Conservation (phyloP, 2,329 filamentous ascomycete genomes). For the Thelonectria rubi region DNA sequence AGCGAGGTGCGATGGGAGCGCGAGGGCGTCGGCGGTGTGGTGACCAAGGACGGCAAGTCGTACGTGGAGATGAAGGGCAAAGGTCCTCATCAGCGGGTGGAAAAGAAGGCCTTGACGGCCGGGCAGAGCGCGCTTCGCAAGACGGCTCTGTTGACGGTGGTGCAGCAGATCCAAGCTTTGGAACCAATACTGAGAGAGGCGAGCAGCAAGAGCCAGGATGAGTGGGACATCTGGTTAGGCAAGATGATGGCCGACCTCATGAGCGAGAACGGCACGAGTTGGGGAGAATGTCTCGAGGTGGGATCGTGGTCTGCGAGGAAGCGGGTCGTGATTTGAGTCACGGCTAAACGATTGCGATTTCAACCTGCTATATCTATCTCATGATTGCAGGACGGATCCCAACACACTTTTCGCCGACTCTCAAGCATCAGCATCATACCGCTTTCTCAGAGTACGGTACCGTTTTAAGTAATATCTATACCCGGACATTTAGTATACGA, state of each 20-base stretch:
- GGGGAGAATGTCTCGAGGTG: conserved; percentile 85
- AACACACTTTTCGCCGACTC: conserved; percentile 7
- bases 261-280: conserved; percentile 78
- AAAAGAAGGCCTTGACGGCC: conserved; percentile 65
- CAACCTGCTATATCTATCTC: conserved; percentile 25
- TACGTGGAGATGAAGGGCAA: conserved; percentile 66
- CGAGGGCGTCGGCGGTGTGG: conserved; percentile 72
- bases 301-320: conserved; percentile 93
- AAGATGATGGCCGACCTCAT: conserved; percentile 88
- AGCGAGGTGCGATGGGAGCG: conserved; percentile 89
- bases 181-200: conserved; percentile 84
- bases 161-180: conserved; percentile 85
- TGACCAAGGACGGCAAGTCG: conserved; percentile 67
- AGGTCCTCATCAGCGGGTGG: conserved; percentile 51
- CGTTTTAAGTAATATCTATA: conserved; percentile 76
- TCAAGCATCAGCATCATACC: conserved; percentile 68
- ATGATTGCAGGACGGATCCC: conserved; percentile 6
- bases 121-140: conserved; percentile 78
- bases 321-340: conserved; percentile 38
- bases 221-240: conserved; percentile 90
- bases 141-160: conserved; percentile 82
- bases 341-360: conserved; percentile 11
- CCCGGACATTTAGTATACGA: conserved; percentile 38
- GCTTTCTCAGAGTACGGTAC: conserved; percentile 84
- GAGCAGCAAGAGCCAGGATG: conserved; percentile 87